Base-by-base conservation (phyloP, 495 filamentous ascomycete species). In the Chaetomium tenue region DNA sequence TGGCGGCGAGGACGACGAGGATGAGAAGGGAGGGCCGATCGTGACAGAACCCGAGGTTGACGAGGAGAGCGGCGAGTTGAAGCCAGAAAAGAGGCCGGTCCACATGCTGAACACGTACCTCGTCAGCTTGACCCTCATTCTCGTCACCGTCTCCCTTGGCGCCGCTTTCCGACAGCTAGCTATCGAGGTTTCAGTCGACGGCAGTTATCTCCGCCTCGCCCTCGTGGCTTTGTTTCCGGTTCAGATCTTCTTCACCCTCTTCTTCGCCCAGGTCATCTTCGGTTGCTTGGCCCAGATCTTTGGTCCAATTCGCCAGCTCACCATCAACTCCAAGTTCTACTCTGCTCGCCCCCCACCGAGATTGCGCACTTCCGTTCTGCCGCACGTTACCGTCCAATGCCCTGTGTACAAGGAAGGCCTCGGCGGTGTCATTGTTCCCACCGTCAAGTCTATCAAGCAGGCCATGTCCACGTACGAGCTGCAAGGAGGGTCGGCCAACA, bases 391-490 rank as follows among this genome's bases (percentile, higher is more conserved):
- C 30, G 84, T 90, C 53, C 87, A 90, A 70, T 87, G 85, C 65
- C 88, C 87, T 18, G 87, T 90, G 15, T 90, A 90, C 78, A 90
- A 90, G 74, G 88, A 90, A 70, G 88, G 87, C 62, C 78, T 90
- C 26, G 64, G 63, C 23, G 83, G 78, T 58, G 87, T 89, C 72
- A 89, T 89, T 71, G 84, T 78, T 22, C 87, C 88, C 7, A 90
- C 88, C 0, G 83, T 90, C 68, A 81, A 82, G 66, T 89, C 87
- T 18, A 81, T 90, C 72, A 89, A 90, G 74, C 81, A 86, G 67
- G 88, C 88, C 56, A 89, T 90, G 69, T 87, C 87, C 46, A 91
- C 89, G 0, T 92, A 92, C 71, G 89, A 92, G 68, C 80, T 91
- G 47, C 89, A 91, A 72, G 89, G 89, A 61, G 89, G 89, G 30